A percentile compares a stretch with the other conserved stretches of the same genome.
phyloP scores from a whole-genome alignment of 2,329 filamentous ascomycete species.

The Cyclaneusma minus region DNA sequence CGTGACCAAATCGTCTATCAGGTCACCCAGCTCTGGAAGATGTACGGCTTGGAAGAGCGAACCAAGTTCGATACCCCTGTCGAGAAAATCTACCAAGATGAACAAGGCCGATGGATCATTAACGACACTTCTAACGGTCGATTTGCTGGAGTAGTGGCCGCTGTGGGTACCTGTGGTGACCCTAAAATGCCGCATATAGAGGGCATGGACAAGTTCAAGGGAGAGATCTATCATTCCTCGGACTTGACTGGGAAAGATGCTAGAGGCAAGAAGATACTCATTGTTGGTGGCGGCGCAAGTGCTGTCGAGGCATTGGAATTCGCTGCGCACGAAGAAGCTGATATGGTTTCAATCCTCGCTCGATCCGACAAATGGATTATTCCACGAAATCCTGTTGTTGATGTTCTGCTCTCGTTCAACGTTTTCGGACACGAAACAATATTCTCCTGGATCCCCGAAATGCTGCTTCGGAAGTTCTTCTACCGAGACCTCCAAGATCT shows the following conservation, averaged over 20 bases:
- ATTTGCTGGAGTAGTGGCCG: constrained; percentile 67
- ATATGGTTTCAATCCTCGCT: constrained; percentile 56
- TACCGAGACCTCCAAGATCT: constrained; percentile 68
- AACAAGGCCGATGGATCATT: constrained; percentile 58
- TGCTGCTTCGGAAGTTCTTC: constrained; percentile 60
- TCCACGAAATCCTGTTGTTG: constrained; percentile 60
- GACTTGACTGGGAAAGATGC: constrained; percentile 57
- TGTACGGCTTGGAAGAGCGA: constrained; percentile 53
- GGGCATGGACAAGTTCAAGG: constrained; percentile 58
- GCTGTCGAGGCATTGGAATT: constrained; percentile 76
- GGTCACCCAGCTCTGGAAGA: constrained; percentile 57
- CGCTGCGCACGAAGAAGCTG: constrained; percentile 48
- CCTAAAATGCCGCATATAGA: constrained; percentile 57
- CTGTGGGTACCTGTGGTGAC: constrained; percentile 68
- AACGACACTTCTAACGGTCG: constrained; percentile 54
- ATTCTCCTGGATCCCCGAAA: constrained; percentile 65
- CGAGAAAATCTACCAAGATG: constrained; percentile 52
- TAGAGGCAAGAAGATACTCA: constrained; percentile 57
- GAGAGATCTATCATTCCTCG: constrained; percentile 60
- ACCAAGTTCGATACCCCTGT: constrained; percentile 61
- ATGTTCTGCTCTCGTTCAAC: constrained; percentile 61
- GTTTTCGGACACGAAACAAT: constrained; percentile 64
- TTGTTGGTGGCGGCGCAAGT: constrained; percentile 67
- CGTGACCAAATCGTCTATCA: constrained; percentile 61
- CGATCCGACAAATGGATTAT: constrained; percentile 81